phyloP scores from a whole-genome alignment of 2,329 filamentous ascomycete species.

The Cladosporium cucumerinum region DNA sequence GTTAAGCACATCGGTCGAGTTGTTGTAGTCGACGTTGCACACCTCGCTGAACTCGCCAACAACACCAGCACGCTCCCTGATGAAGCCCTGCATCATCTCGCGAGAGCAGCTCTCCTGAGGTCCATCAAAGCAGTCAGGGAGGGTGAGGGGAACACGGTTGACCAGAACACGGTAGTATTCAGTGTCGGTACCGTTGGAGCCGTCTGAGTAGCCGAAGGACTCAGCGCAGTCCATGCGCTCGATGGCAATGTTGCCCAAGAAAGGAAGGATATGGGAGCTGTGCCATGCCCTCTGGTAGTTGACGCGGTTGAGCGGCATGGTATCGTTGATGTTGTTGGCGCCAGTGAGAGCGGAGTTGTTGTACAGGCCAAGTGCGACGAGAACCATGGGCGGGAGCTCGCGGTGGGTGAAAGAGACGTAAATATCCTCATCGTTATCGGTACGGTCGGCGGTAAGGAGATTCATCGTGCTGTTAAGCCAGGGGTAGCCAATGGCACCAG shows the following conservation, averaged over 20 bases:
- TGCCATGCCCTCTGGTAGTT: constrained; percentile 64
- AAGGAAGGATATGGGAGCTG: constrained; percentile 61
- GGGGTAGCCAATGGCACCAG: constrained; percentile 60
- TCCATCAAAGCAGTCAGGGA: constrained; percentile 49
- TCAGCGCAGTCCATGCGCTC: constrained; percentile 60
- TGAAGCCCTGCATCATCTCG: constrained; percentile 42
- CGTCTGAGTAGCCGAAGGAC: constrained; percentile 53
- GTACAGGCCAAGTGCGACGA: constrained; percentile 66
- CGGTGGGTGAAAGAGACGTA: constrained; percentile 68
- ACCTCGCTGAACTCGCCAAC: constrained; percentile 44
- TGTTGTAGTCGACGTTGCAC: constrained; percentile 43
- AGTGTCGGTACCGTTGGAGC: constrained; percentile 23
- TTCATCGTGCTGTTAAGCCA: constrained; percentile 63
- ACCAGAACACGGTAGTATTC: constrained; percentile 51
- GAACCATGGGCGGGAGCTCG: constrained; percentile 63
- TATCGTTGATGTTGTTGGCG: constrained; percentile 55
- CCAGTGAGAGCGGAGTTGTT: constrained; percentile 61
- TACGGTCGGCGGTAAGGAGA: constrained; percentile 45
- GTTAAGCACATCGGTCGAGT: constrained; percentile 40
- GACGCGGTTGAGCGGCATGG: constrained; percentile 61
- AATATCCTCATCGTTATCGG: constrained; percentile 53
- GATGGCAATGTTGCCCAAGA: constrained; percentile 63
- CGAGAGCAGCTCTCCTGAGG: constrained; percentile 51
- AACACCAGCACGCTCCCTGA: constrained; percentile 41
- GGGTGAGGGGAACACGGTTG: constrained; percentile 49